These are phyloP conservation scores for Paramecium sonneborni DNA, from an alignment of 73 alveolate species.

Conservation along the genomic window DNA sequence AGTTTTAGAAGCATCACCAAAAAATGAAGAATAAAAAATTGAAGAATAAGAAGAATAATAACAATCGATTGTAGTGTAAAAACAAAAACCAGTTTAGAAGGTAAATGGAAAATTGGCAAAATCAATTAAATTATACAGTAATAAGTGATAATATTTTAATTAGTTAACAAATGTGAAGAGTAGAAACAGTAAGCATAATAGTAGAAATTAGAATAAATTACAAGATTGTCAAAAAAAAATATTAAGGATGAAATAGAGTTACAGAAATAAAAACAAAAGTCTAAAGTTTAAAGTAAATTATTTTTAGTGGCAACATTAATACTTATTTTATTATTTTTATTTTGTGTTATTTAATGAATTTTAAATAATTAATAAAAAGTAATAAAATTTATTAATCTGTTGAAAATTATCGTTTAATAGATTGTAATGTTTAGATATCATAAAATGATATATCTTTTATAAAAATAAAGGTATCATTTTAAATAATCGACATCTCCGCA, in stretches of 20 bases:
- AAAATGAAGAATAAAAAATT: neutral
- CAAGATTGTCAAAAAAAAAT: neutral
- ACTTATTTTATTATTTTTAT: neutral
- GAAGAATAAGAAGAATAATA: neutral
- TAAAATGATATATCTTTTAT: neutral
- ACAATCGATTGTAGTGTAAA: neutral
- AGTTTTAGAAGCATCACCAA: neutral
- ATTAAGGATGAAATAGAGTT: neutral
- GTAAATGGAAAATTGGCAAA: neutral
- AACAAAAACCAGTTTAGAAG: neutral
- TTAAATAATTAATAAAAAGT: neutral
- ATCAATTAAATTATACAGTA: neutral
- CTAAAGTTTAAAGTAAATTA: neutral
- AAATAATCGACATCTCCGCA: conserved; percentile 56
- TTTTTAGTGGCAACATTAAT: neutral
- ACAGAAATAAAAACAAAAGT: neutral
- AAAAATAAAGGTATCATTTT: neutral
- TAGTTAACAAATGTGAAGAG: neutral
- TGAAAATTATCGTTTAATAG: neutral
- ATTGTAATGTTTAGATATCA: neutral
- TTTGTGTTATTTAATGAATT: neutral
- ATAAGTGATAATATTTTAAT: neutral
- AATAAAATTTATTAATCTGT: no score
- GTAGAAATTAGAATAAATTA: neutral
- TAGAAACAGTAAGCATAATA: neutral